Conservation (phyloP, 768 basidiomycete species). For the Tulasnella sp. region DNA sequence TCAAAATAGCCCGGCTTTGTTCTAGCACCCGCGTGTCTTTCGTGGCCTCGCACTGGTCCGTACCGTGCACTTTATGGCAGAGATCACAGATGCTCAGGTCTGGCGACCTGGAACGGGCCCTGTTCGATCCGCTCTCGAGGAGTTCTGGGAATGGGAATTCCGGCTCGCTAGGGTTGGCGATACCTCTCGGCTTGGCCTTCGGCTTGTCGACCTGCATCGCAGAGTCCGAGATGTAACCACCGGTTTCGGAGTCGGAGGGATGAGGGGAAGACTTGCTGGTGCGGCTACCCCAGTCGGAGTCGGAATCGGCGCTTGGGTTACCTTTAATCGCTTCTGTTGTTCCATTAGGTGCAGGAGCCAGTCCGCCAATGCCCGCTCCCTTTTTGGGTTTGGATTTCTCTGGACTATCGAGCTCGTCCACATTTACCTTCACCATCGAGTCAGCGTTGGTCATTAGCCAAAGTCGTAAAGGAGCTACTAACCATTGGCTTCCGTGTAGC, state of each 20-base stretch:
- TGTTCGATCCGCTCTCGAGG: not conserved
- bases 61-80: constrained; percentile 45
- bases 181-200: not conserved
- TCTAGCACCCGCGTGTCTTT: constrained; percentile 53
- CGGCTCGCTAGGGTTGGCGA: not conserved
- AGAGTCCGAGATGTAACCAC: not conserved
- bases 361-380: not conserved
- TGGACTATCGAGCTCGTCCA: constrained; percentile 4
- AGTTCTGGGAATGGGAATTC: constrained; percentile 7
- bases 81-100: constrained; percentile 35
- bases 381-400: constrained; percentile 11
- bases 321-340: not conserved
- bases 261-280: not conserved
- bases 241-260: not conserved
- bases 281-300: not conserved
- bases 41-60: constrained; percentile 51
- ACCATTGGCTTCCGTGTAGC: constrained; percentile 33
- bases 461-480: not conserved
- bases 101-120: not conserved
- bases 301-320: not conserved
- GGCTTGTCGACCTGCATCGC: not conserved
- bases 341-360: not conserved
- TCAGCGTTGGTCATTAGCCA: not conserved
- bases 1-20: constrained; percentile 57
- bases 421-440: not conserved